Percentiles rank a stretch among this genome's conserved stretches.
phyloP scores from a whole-genome alignment of 1,139 yeast genomes.

The Entelexis sorbosivorans region DNA sequence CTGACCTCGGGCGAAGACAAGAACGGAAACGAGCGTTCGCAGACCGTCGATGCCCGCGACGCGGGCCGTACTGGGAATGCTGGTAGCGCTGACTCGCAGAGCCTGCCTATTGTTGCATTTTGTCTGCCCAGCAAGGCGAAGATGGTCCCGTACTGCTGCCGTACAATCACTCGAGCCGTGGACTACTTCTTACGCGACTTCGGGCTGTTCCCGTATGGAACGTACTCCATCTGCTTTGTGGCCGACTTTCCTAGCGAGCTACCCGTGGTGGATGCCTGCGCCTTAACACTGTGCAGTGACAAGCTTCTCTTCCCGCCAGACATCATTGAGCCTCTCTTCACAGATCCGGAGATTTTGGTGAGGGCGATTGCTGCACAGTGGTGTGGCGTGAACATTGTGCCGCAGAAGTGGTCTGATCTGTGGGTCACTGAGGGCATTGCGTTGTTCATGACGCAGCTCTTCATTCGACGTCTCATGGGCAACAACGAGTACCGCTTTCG shows the following conservation, averaged over 20 bases:
- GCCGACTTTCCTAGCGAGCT: conserved; percentile 39
- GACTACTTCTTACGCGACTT: conserved; percentile 78
- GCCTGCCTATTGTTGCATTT: conserved; percentile 43
- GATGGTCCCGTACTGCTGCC: conserved; percentile 61
- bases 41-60: background rate
- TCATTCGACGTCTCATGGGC: conserved; percentile 64
- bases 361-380: conserved; percentile 76
- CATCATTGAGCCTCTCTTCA: conserved; percentile 67
- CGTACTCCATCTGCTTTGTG: conserved; percentile 68
- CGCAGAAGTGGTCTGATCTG: conserved; percentile 66
- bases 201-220: conserved; percentile 86
- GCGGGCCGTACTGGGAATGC: background rate
- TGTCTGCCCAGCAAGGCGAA: conserved; percentile 47
- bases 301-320: conserved; percentile 63
- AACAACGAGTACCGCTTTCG: conserved; percentile 66
- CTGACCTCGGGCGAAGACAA: conserved; percentile 32
- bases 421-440: conserved; percentile 90
- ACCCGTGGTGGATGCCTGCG: conserved; percentile 53
- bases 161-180: conserved; percentile 64
- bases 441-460: conserved; percentile 68
- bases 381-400: conserved; percentile 87
- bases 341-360: conserved; percentile 56
- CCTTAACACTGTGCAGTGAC: conserved; percentile 58
- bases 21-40: background rate
- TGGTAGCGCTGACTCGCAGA: conserved; percentile 23